Evolutionary conservation across 2,329 filamentous ascomycete species (phyloP), one percentile per base, ranked within the genome.

Genomic region (Pseudopyrenochaeta lycopersici): DNA sequence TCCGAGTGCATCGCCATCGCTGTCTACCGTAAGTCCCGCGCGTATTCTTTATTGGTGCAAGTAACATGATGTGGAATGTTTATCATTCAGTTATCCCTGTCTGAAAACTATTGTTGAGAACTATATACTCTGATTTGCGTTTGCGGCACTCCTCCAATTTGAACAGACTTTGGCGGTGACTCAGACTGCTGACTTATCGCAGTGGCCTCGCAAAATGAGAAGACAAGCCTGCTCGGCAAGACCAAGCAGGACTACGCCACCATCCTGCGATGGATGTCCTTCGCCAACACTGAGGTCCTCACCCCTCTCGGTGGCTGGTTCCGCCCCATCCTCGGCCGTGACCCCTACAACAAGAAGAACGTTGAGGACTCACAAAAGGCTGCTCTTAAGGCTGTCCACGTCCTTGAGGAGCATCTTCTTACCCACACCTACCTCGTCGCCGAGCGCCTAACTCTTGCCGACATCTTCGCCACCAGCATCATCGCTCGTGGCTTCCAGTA

Each of bases 221-320:
- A 98, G 90, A 99, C 95, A 73, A 96, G 92, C 70, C 92, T 99
- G 67, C 88, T 99, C 72, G 95, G 95, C 77, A 98, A 98, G 90
- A 99, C 93, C 83, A 99, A 99, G 90, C 94, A 99, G 85, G 95
- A 99, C 88, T 92, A 98, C 81, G 95, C 95, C 72, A 93, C 93
- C 69, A 99, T 99, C 80, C 85, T 99, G 77, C 91, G 90, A 82
- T 99, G 95, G 95, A 88, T 97, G 89, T 98, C 94, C 66, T 98
- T 89, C 82, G 90, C 90, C 87, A 99, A 98, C 88, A 78, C 81
- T 56, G 94, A 99, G 84, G 78, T 97, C 73, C 84, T 97, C 67
- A 78, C 86, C 63, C 78, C 81, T 64, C 81, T 98, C 66, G 88
- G 84, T 80, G 84, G 79, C 77, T 97, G 92, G 91, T 95, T 90